Conservation (phyloP, 345 rosid genomes). For the Psidium friedrichsthalianum region DNA sequence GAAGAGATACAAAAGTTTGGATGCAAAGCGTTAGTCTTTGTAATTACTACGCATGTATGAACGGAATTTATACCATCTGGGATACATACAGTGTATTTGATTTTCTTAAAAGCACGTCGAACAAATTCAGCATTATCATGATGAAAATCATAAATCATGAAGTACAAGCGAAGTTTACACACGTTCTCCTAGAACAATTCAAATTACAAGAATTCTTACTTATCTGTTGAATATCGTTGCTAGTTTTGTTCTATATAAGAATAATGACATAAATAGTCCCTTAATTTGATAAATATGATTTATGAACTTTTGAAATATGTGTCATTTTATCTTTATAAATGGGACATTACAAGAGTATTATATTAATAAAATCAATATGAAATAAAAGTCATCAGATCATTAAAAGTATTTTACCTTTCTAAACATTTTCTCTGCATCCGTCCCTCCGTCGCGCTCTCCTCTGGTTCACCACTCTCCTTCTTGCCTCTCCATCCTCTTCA, state of each 20-base stretch:
- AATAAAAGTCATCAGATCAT: neutral
- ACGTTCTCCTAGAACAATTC: neutral
- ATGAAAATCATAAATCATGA: neutral
- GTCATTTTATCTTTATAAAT: too few relatives aligned
- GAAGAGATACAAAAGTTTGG: neutral
- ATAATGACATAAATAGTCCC: too few relatives aligned
- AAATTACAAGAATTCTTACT: neutral
- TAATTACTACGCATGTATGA: neutral
- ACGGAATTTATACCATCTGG: neutral
- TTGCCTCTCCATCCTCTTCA: neutral
- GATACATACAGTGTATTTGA: neutral
- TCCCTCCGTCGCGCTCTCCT: neutral
- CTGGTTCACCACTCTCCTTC: neutral
- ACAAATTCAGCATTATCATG: neutral
- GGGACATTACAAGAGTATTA: neutral
- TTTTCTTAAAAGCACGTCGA: neutral
- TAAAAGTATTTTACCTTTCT: too few relatives aligned
- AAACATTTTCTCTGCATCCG: neutral
- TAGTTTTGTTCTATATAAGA: neutral
- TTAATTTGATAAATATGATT: too few relatives aligned
- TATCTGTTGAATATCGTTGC: neutral
- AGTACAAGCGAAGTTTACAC: neutral
- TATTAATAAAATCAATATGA: neutral
- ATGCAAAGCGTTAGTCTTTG: neutral
- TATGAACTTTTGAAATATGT: too few relatives aligned